Base-by-base conservation (phyloP, 2,329 filamentous ascomycete species). In the Fusarium heterosporum region DNA sequence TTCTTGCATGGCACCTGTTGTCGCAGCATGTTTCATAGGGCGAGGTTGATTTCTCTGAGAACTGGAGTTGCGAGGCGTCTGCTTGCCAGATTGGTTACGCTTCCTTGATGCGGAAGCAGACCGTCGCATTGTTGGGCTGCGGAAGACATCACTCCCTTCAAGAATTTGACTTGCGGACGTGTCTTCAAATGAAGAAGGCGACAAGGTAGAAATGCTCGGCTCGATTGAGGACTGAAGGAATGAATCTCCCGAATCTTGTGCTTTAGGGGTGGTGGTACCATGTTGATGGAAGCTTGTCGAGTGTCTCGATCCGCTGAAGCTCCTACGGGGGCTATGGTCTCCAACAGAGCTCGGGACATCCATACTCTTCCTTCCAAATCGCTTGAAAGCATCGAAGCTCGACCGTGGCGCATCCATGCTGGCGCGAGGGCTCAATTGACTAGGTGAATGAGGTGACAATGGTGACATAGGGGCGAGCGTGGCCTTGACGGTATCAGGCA, bases 141-240 rank as follows among this genome's bases (percentile, higher is more conserved):
- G 89, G 73, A 99, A 98, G 10, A 97, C 91, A 70, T 96, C 93
- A 70, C 93, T 97, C 32, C 92, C 89, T 52, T 88, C 87, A 10
- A 99, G 81, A 36, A 98, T 97, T 77, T 97, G 93, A 75, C 95
- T 98, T 4, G 92, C 95, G 5, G 94, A 96, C 46, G 90, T 89
- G 58, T 94, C 92, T 40, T 94, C 91, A 53, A 86, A 87, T 1
- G 88, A 89, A 5, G 91, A 92, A 6, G 89, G 83, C 3, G 90
- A 83, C 30, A 90, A 81, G 4, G 89, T 92, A 2, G 91, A 94
- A 55, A 91, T 78, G 73, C 89, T 93, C 1, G 89, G 90, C 51
- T 92, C 92, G 85, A 73, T 90, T 84, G 62, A 80, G 1, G 90
- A 93, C 70, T 91, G 90, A 7, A 89, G 85, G 62, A 90, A 92